These are phyloP conservation scores for Ophiobolus disseminans DNA, from an alignment of 2,329 filamentous ascomycete genomes.

Conservation along the genomic window DNA sequence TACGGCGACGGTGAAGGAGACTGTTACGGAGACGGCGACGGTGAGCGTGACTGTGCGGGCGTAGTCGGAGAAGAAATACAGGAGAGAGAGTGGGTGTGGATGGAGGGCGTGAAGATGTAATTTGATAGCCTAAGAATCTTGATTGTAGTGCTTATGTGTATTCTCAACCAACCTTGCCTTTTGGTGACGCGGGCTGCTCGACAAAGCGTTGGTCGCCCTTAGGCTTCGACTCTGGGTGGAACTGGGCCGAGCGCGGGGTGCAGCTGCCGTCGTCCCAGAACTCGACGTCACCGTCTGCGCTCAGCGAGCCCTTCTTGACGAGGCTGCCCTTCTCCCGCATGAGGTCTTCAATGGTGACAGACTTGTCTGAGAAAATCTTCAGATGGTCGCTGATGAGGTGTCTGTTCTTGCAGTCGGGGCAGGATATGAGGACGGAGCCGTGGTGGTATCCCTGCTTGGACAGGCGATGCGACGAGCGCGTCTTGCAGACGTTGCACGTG, in stretches of 20 bases:
- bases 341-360: conserved; percentile 77
- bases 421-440: conserved; percentile 87
- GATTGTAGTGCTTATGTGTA: too few species aligned
- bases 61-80: neutral
- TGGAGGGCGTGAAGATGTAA: neutral
- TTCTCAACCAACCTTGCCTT: too few species aligned
- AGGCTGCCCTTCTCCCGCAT: conserved; percentile 76
- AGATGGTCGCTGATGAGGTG: conserved; percentile 94
- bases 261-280: conserved; percentile 80
- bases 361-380: conserved; percentile 76
- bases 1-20: conserved; percentile 42
- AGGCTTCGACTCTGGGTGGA: conserved; percentile 37
- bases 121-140: conserved; percentile 28
- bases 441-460: conserved; percentile 95
- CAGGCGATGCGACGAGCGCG: conserved; percentile 81
- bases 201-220: conserved; percentile 33
- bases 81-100: neutral
- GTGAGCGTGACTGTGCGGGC: conserved; percentile 28
- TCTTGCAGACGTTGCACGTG: conserved; percentile 85
- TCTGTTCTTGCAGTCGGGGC: conserved; percentile 82
- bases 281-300: conserved; percentile 84
- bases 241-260: conserved; percentile 44
- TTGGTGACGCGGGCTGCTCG: conserved; percentile 20
- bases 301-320: conserved; percentile 73
- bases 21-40: conserved; percentile 34